Evolutionary conservation across 306 rosid species (phyloP), one percentile per base, ranked within the genome.

Genomic region (Macrotyloma uniflorum): DNA sequence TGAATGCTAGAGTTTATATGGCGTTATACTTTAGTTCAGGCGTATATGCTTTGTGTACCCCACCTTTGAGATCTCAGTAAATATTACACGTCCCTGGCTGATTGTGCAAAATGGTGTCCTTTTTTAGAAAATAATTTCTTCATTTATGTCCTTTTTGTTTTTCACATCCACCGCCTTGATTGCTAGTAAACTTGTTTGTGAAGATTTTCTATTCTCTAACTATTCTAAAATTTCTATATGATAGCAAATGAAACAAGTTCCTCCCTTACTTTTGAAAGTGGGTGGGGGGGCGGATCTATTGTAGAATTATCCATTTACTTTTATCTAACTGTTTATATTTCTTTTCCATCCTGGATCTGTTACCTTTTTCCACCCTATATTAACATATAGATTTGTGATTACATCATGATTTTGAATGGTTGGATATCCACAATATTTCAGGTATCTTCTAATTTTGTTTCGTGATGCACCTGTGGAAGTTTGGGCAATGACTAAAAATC

Each of bases 391-490:
- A 68, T 50, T 57, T 46, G 70, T 53, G 22, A 83, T 70, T 43
- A 54, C 65, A 16, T 83, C 46, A 50, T 80, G 67, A 38, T 22
- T 64, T 42, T 76, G 57, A 76, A 42, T 80, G 67, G 66, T 67
- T 72, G 74, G 67, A 55, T 77, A 71, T 80, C 62, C 42, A 19
- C 50, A 76, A 76, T 69, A 59, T 90, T 83, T 80, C 91, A 96
- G 99, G 88, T 96, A 96, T 88, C 98, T 96, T 83, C 88, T 96
- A 51, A 87, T 96, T 82, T 86, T 96, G 96, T 93, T 93, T 82
- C 97, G 93, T 57, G 99, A 96, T 84, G 99, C 99, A 68, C 99
- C 99, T 3, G 96, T 96, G 71, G 99, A 96, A 83, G 98, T 96
- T 83, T 96, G 99, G 99, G 99, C 99, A 78, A 96, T 96, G 99